Base-by-base conservation (phyloP, 352 stramenopile species). In the Pythium pyrilobum region DNA sequence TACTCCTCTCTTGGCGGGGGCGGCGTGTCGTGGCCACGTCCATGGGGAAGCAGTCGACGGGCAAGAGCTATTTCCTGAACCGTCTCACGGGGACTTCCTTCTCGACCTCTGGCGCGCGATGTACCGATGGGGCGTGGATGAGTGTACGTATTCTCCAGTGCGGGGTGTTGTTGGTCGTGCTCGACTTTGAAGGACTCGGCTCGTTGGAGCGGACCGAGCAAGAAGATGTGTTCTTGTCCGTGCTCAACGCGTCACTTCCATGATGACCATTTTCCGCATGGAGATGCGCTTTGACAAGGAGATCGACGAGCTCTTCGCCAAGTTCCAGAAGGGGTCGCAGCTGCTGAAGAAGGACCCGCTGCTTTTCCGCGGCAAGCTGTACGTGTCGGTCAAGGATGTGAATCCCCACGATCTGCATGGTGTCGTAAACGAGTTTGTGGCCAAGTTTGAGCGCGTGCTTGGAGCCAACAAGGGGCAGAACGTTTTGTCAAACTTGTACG, bases 201-300 rank as follows among this genome's bases (percentile, higher is more conserved):
- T 89, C 78, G 2, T 87, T 91, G 54, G 76, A 91, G 43, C 60
- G 81, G 11, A 85, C 70, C 0, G 81, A 88, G 9, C 77, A 91
- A 53, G 77, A 91, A 59, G 77, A 91, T n/a, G 74, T 86, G 2
- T 85, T 91, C 39, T 36, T 91, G 18, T 84, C 81, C n/a, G 71
- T 91, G 1, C 46, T 91, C 6, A 91, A 91, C 28, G 74, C 81
- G 0, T 79, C 76, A 5, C 20, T 91, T 91, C 77, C 18, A 78
- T 77, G 62, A 74, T 89, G 16, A 91, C 81, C 0, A 67, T 91
- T 15, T 89, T 91, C 47, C 68, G 81, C 20, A 85, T 84, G 54
- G 76, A 89, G 42, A 88, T 88, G 81, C 74, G 78, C 2, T 71
- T 89, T 1, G 78, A 92, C 52, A 88, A 88, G 43, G 76, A 89